Base-by-base conservation (phyloP, 805 yeast species). In the Wickerhamia fluorescens region DNA sequence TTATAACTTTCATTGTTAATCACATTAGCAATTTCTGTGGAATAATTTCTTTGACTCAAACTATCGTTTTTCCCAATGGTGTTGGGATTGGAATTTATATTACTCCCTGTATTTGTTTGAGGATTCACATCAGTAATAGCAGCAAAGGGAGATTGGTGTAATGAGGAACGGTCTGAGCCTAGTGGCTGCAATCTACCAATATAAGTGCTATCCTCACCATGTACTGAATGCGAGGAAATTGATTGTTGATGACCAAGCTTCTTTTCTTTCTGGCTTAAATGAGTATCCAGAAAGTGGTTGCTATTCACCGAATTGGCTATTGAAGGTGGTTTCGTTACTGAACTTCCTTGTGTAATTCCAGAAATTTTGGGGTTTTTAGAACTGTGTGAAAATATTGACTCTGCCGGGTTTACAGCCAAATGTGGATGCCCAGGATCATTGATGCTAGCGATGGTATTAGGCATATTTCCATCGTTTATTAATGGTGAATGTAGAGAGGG, bases 241-340 rank as follows among this genome's bases (percentile, higher is more conserved):
- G 39, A 36, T 16, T 35, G 27, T 15, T 37, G 44, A 11, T 39
- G 19, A 9, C 11, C 29, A 6, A 37, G 21, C 18, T 31, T 20
- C 21, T 38, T 37, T 20, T 41, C 42, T 24, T 31, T 30, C 15
- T 27, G 33, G 14, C 28, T 21, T 25, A 31, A 21, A 6, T 27
- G 27, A n/a, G 29, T 30, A 6, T 53, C 58, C 28, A 49, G 23
- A 30, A 40, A 52, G 23, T 53, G 49, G 34, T 45, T 45, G 12
- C 52, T 40, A 20, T 33, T 44, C 16, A 40, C 39, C 7, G 50
- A 49, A 27, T 40, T 49, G 5, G 47, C 45, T 9, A 45, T 29
- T 7, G 54, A 32, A 4, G 51, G 42, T 5, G 52, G 47, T 6
- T 40, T 45, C 44, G 34, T 40, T 40, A 12, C 30, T 31, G 20